Base-by-base conservation (phyloP, 768 basidiomycete species). In the Termitomyces sp. region DNA sequence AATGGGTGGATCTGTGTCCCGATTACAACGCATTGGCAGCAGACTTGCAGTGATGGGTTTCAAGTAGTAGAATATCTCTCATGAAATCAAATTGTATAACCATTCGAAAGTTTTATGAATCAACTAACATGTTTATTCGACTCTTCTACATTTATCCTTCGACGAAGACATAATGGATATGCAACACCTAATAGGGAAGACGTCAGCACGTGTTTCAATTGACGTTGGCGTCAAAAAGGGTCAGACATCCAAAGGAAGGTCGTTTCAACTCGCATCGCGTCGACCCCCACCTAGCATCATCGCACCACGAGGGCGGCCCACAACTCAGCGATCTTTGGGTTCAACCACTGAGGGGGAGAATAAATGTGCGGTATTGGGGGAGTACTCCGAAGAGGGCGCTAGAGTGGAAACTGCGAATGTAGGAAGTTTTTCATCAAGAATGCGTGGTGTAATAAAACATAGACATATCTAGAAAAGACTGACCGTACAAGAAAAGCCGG, bases 211-310 rank as follows among this genome's bases (percentile, higher is more conserved):
- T 4, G 12, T 20, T 37, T 27, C 36, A 7, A 13, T 27, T 4
- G 24, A 56, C 5, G 4, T 34, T 44, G 12, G n/a, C 34, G 5
- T 50, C 36, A 48, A 44, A 44, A 6, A 52, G 64, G 72, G 65
- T 89, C 88, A 90, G 88, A 90, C 88, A 90, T 90, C 88, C 88
- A 87, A 88, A 86, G 88, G 88, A 90, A 89, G 89, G 85, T 85
- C 79, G 72, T 82, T 77, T 65, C 65, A 72, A 70, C 88, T 78
- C 85, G 78, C 88, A 90, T 81, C 70, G 76, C 74, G 77, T 77
- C 86, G 70, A 88, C 88, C 88, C 80, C 84, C 83, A 76, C 85
- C 78, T 87, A 70, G 77, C 80, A 77, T 77, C 84, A 90, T 87
- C 88, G 87, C 85, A 85, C 84, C 76, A 64, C 57, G 64, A 61